These are phyloP conservation scores for Pseudogymnoascus sp. DNA, from an alignment of 2,329 filamentous ascomycete genomes.

Conservation along the genomic window DNA sequence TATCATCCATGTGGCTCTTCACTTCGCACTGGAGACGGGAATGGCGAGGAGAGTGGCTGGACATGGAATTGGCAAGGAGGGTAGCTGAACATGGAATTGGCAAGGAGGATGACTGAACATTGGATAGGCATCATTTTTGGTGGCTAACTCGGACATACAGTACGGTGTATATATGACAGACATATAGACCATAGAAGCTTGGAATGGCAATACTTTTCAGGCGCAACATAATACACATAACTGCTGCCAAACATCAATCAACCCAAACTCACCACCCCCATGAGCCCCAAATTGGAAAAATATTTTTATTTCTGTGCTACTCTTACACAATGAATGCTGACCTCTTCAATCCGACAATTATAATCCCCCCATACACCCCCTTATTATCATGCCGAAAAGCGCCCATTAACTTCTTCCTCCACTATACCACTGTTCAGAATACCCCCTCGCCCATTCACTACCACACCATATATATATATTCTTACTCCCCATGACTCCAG, in stretches of 20 bases:
- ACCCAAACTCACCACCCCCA: not conserved
- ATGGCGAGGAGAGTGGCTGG: not conserved
- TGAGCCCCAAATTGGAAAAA: not conserved
- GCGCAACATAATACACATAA: not conserved
- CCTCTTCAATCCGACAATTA: not conserved
- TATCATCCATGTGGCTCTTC: not conserved
- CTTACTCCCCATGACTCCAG: not conserved
- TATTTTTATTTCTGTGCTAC: not conserved
- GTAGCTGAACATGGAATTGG: not conserved
- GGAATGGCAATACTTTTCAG: not conserved
- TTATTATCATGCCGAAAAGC: not conserved
- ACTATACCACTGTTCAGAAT: not conserved
- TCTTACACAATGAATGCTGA: constrained; percentile 1
- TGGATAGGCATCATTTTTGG: not conserved
- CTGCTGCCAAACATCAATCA: not conserved
- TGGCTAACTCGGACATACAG: not conserved
- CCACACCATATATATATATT: not conserved
- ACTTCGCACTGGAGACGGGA: not conserved
- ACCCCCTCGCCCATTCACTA: not conserved
- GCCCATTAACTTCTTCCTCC: not conserved
- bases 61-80: too few relatives aligned
- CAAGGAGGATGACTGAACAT: not conserved
- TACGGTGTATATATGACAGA: not conserved
- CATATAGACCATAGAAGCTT: too few relatives aligned
- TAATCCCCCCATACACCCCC: not conserved